Base-by-base conservation (phyloP, 768 basidiomycete species). In the Epithele typhae region DNA sequence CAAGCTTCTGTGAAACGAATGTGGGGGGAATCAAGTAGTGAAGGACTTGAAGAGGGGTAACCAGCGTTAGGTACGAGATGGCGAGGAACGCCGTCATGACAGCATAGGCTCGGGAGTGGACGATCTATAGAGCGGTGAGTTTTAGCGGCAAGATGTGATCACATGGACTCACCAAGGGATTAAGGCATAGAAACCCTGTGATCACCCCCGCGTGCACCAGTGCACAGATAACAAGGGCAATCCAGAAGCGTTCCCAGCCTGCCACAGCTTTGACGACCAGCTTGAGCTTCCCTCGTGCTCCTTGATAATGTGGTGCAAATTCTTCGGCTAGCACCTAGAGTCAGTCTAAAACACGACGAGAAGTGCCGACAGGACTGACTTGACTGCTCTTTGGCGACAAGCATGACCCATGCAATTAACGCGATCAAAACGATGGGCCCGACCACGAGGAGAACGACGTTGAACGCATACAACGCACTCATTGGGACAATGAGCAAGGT, bases 181-280 rank as follows among this genome's bases (percentile, higher is more conserved):
- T 87, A 34, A 84, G n/a, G 37, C 72, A 65, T 17, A 78, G 55
- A 52, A 75, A 81, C 4, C 69, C 69, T 37, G 68, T 58, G 3
- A 78, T 67, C 6, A 87, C 64, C 2, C 70, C 67, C 2, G 62
- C 67, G 51, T 85, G 77, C 2, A 76, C 53, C 6, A 63, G 72
- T 3, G 73, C 52, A 2, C 71, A 67, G 10, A 81, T 53, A 8
- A 72, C 37, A 30, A 87, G 54, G 1, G 81, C 73, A 0, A 81
- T 53, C 78, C 84, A 87, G 57, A 89, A 83, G 46, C 78, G 78
- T 19, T 70, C 65, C 65, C 79, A 81, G 35, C 65, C 68, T 69
- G 78, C 77, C 7, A 72, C 52, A 0, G 52, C 58, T 38, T 58
- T 56, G 14, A 70, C 35, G 48, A 65, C 48, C 17, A 44, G 46